phyloP scores from a whole-genome alignment of 495 filamentous ascomycete species.

The Evernia prunastri region DNA sequence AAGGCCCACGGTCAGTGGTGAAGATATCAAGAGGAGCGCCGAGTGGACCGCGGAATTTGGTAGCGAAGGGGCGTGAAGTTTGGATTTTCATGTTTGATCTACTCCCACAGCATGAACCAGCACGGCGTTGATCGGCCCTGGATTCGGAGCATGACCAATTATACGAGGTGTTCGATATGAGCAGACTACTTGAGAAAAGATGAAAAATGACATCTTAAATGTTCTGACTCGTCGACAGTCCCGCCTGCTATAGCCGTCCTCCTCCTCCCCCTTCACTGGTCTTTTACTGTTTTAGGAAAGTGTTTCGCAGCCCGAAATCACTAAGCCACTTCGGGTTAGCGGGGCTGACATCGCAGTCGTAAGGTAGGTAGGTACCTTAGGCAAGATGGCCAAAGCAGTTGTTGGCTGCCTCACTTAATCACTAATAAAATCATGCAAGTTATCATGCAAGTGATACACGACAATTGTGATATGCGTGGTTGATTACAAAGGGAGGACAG shows the following conservation, averaged over 20 bases:
- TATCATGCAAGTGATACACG: too few relatives aligned
- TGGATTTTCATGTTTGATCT: not conserved
- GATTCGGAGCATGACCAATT: not conserved
- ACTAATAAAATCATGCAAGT: too few relatives aligned
- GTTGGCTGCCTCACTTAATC: too few relatives aligned
- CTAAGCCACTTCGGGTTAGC: too few relatives aligned
- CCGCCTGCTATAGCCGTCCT: not conserved
- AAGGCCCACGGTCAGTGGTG: conserved; percentile 79
- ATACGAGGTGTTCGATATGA: not conserved
- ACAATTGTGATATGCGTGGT: too few relatives aligned
- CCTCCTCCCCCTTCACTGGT: too few relatives aligned
- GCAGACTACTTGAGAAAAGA: not conserved
- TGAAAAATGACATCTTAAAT: not conserved
- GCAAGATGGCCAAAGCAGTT: too few relatives aligned
- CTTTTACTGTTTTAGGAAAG: too few relatives aligned
- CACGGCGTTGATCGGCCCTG: not conserved
- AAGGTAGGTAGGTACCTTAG: too few relatives aligned
- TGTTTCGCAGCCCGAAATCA: too few relatives aligned
- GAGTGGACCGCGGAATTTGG: conserved; percentile 98
- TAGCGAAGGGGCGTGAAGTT: conserved; percentile 66
- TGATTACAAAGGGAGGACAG: too few relatives aligned
- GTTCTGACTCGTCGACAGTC: not conserved
- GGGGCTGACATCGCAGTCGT: too few relatives aligned
- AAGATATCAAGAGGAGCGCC: conserved; percentile 73
- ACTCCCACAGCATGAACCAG: not conserved